Percentiles rank a stretch among this genome's conserved stretches.
Conservation (phyloP, 116 monocot species). For the Cymodocea nodosa region DNA sequence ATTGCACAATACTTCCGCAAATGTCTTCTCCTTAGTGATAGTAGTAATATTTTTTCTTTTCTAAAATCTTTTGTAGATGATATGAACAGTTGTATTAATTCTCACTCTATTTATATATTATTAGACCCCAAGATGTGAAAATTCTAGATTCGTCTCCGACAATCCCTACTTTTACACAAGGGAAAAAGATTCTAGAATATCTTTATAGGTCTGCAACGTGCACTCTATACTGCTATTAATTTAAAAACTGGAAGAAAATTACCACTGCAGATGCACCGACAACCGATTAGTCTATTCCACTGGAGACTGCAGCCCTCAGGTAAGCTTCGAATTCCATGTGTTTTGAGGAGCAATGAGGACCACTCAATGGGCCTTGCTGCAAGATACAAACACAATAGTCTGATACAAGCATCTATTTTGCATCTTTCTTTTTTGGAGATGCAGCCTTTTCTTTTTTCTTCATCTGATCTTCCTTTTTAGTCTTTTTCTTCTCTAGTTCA, state of each 20-base stretch:
- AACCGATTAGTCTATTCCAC: background rate
- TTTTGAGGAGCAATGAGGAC: background rate
- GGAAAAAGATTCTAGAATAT: too few species aligned
- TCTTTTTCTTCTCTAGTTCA: constrained; percentile 81
- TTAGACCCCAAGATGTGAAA: too few species aligned
- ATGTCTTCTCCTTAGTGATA: too few species aligned
- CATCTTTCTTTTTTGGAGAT: constrained; percentile 17
- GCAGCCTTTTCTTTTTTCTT: constrained; percentile 42
- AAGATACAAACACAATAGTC: background rate
- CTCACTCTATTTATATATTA: too few species aligned
- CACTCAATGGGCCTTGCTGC: background rate
- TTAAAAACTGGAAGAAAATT: background rate
- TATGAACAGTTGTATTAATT: too few species aligned
- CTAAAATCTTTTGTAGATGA: too few species aligned
- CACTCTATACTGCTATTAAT: too few species aligned
- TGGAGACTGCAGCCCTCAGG: background rate
- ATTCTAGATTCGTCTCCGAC: too few species aligned
- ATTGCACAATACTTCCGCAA: too few species aligned
- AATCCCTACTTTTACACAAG: too few species aligned
- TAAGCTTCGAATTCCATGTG: background rate
- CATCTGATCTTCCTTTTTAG: constrained; percentile 52
- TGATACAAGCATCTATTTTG: constrained; percentile 20
- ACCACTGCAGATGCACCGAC: background rate
- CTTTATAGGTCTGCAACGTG: too few species aligned
- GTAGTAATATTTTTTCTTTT: too few species aligned